Conservation (phyloP, 345 rosid species). For the Citrus glauca region DNA sequence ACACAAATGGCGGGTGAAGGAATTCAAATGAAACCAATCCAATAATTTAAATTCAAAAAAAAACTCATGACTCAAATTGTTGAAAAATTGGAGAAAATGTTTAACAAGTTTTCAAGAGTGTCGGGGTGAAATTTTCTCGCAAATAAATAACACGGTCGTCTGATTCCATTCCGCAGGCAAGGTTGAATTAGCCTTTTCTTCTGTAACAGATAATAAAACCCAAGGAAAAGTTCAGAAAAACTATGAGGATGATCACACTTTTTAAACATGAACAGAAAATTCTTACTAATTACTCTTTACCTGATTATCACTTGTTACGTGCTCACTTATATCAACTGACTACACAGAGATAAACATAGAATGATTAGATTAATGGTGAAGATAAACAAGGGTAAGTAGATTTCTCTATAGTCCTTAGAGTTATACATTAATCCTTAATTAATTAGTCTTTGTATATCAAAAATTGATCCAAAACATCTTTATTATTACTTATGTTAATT, state of each 20-base stretch:
- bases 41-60: too few species aligned
- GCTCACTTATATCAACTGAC: constrained; percentile 67
- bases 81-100: constrained; percentile 73
- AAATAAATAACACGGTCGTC: constrained; percentile 88
- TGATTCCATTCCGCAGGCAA: constrained; percentile 88
- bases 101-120: constrained; percentile 61
- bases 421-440: neutral
- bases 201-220: constrained; percentile 19
- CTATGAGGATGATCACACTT: neutral
- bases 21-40: too few species aligned
- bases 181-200: constrained; percentile 52
- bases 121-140: constrained; percentile 89
- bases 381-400: neutral
- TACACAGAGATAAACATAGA: constrained; percentile 31
- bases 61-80: constrained; percentile 27
- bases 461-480: too few species aligned
- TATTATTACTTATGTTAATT: too few species aligned
- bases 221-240: neutral
- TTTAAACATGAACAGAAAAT: neutral
- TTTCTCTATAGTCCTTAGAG: neutral
- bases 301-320: constrained; percentile 80
- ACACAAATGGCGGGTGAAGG: too few species aligned
- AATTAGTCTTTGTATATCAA: neutral
- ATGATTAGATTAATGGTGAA: neutral
- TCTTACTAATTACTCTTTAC: constrained; percentile 27